Percentiles rank a stretch among this genome's conserved stretches.
Conservation (phyloP, 2,329 filamentous ascomycete species). For the Sphaerostilbella broomeana region DNA sequence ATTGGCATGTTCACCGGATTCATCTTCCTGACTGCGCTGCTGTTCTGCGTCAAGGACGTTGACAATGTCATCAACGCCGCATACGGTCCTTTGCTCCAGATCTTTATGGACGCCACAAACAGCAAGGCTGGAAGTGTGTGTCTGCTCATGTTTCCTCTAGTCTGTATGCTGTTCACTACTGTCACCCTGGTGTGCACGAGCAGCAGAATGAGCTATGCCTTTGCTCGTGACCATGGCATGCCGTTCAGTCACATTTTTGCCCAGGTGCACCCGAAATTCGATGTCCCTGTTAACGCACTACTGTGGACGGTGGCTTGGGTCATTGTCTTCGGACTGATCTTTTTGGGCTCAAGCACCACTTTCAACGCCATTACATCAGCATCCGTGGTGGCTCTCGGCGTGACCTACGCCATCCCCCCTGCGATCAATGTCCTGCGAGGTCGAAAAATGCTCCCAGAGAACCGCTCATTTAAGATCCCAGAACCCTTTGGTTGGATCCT, state of each 20-base stretch:
- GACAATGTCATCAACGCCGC: slow-evolving; percentile 48
- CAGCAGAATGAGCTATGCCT: slow-evolving; percentile 61
- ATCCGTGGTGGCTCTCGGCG: slow-evolving; percentile 64
- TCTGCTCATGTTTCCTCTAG: slow-evolving; percentile 58
- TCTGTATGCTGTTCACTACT: slow-evolving; percentile 59
- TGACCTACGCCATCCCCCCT: slow-evolving; percentile 71
- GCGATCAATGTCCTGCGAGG: slow-evolving; percentile 62
- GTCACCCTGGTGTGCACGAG: slow-evolving; percentile 61
- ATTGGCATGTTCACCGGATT: slow-evolving; percentile 60
- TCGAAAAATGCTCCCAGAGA: slow-evolving; percentile 56
- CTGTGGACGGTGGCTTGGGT: slow-evolving; percentile 55
- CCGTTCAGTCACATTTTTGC: slow-evolving; percentile 56
- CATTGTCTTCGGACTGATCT: slow-evolving; percentile 63
- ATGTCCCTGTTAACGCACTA: slow-evolving; percentile 62
- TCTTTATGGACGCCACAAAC: slow-evolving; percentile 57
- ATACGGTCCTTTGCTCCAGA: slow-evolving; percentile 54
- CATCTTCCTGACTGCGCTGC: slow-evolving; percentile 54
- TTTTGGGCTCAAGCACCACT: slow-evolving; percentile 58
- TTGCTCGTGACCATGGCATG: slow-evolving; percentile 60
- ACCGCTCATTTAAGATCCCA: slow-evolving; percentile 31
- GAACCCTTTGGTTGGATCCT: slow-evolving; percentile 30
- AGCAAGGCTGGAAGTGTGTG: slow-evolving; percentile 58
- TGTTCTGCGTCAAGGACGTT: slow-evolving; percentile 58
- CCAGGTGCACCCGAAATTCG: slow-evolving; percentile 52
- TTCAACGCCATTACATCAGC: slow-evolving; percentile 69